Conservation (phyloP, 345 rosid species). For the Erucastrum elatum region DNA sequence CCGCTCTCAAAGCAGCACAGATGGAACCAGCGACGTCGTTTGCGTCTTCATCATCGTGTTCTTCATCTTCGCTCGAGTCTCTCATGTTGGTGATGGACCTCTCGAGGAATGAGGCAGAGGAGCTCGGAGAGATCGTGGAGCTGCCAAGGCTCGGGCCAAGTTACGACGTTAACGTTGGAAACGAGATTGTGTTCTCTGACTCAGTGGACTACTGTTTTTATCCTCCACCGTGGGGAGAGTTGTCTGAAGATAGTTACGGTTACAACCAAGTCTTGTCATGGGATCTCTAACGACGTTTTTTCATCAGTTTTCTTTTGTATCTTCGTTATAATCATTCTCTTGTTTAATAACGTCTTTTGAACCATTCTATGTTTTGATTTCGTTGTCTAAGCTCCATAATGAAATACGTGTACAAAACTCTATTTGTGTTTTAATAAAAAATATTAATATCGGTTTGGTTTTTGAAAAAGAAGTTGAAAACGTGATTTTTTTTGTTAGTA, state of each 20-base stretch:
- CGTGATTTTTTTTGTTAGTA: neutral
- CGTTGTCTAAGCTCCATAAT: constrained; percentile 17
- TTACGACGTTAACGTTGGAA: constrained; percentile 35
- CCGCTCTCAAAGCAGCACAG: constrained; percentile 85
- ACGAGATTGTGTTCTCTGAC: constrained; percentile 53
- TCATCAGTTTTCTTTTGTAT: neutral
- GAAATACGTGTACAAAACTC: constrained; percentile 38
- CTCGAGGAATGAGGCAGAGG: constrained; percentile 51
- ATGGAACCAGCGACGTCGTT: constrained; percentile 51
- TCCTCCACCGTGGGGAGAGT: constrained; percentile 49
- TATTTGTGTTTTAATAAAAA: neutral
- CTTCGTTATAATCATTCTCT: neutral
- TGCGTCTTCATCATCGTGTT: neutral
- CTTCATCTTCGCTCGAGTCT: constrained; percentile 44
- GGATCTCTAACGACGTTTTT: constrained; percentile 19
- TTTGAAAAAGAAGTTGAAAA: constrained; percentile 31
- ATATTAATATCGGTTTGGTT: constrained; percentile 25
- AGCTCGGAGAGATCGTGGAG: constrained; percentile 75
- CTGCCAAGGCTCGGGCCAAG: constrained; percentile 64
- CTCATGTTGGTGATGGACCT: constrained; percentile 54
- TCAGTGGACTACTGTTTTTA: constrained; percentile 47
- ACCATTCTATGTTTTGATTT: constrained; percentile 4
- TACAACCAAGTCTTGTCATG: constrained; percentile 20
- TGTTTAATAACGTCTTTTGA: constrained; percentile 14
- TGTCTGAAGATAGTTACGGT: constrained; percentile 36